Evolutionary conservation across 2,329 filamentous ascomycete species (phyloP).

Genomic region (Claviceps citrina): DNA sequence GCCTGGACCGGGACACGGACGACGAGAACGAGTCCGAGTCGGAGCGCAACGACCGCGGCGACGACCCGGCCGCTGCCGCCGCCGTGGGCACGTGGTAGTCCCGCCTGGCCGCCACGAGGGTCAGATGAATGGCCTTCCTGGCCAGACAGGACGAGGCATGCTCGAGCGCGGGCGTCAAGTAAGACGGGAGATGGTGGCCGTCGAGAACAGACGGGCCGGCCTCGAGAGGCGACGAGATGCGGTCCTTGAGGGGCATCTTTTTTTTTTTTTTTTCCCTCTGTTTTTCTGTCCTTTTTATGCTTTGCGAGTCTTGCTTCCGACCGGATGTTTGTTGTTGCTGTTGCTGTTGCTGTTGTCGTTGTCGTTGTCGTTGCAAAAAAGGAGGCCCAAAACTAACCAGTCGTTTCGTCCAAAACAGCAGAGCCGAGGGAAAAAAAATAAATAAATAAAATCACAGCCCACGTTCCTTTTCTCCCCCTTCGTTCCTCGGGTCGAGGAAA

Average conservation of each 20-base stretch:
- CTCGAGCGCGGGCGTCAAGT: conserved; percentile 39
- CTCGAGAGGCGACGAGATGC: conserved; percentile 48
- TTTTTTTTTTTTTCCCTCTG: background rate
- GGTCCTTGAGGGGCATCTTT: conserved; percentile 34
- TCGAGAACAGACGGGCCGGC: conserved; percentile 45
- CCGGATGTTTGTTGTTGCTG: too few species aligned
- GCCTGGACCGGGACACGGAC: conserved; percentile 10
- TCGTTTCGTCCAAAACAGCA: too few species aligned
- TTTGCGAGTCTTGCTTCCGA: too few species aligned
- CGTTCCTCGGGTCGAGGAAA: too few species aligned
- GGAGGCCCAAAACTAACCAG: too few species aligned
- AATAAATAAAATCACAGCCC: too few species aligned
- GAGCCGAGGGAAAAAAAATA: too few species aligned
- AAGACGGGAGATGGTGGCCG: conserved; percentile 39
- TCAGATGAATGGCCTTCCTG: conserved; percentile 39
- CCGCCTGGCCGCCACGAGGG: conserved; percentile 40
- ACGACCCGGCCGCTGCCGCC: conserved; percentile 12
- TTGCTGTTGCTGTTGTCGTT: too few species aligned
- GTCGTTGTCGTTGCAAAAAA: too few species aligned
- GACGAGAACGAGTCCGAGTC: conserved; percentile 5
- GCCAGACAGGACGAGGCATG: conserved; percentile 41
- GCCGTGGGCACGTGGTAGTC: conserved; percentile 38
- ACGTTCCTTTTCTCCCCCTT: too few species aligned
- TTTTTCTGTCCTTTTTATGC: too few species aligned
- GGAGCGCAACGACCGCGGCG: conserved; percentile 5